A percentile compares a stretch with the other conserved stretches of the same genome.
Evolutionary conservation across 139 green algal species (phyloP).

Genomic region (Tetraselmis striata): DNA sequence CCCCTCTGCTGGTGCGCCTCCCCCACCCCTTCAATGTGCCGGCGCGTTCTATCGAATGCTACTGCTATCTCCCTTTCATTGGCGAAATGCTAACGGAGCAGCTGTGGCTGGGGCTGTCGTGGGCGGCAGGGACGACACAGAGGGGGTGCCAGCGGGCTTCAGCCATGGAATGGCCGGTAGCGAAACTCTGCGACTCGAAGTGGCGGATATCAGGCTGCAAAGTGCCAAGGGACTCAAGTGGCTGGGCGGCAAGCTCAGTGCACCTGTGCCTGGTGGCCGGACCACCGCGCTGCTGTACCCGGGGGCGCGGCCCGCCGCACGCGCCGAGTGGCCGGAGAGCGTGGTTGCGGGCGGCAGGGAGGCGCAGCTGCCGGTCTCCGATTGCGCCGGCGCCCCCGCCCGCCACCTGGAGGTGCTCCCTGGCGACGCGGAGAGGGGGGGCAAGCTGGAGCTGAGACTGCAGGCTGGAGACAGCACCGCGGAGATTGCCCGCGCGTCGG

Average conservation of each 20-base stretch:
- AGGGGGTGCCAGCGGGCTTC: background rate
- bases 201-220: background rate
- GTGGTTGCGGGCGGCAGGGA: background rate
- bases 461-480: background rate
- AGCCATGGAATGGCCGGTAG: background rate
- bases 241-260: background rate
- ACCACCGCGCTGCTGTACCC: background rate
- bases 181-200: background rate
- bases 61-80: no score
- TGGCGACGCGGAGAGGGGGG: background rate
- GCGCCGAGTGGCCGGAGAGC: background rate
- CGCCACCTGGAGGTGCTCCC: background rate
- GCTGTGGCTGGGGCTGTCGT: no score
- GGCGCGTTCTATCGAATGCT: no score
- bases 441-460: background rate
- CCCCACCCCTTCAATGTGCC: no score
- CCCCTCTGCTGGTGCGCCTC: no score
- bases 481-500: background rate
- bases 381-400: no score
- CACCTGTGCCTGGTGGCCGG: background rate
- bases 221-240: background rate
- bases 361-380: background rate
- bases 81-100: no score
- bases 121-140: no score
- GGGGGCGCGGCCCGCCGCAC: no score